phyloP scores from a whole-genome alignment of 177 flowering plant species.

The Vitis hybrid region DNA sequence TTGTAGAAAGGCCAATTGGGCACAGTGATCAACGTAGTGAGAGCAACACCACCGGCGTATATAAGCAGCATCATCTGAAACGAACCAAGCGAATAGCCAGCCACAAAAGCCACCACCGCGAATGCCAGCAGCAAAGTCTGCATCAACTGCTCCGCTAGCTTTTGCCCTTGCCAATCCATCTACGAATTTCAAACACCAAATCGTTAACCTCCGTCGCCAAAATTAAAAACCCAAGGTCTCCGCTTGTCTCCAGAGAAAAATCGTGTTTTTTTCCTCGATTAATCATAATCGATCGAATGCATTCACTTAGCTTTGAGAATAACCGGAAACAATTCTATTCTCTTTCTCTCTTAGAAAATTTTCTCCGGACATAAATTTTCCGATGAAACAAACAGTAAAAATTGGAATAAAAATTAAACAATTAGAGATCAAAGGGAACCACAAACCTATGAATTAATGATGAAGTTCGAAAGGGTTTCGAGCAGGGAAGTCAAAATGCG shows the following conservation, averaged over 20 bases:
- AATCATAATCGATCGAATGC: too few relatives aligned
- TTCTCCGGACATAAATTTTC: too few relatives aligned
- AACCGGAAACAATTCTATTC: too few relatives aligned
- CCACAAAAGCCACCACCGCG: slow-evolving; percentile 54
- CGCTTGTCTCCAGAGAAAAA: neutral
- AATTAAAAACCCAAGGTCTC: neutral
- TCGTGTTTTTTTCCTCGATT: too few relatives aligned
- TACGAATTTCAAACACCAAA: slow-evolving; percentile 11
- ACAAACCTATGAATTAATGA: too few relatives aligned
- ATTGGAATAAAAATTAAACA: too few relatives aligned
- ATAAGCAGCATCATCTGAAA: slow-evolving; percentile 68
- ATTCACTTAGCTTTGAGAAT: too few relatives aligned
- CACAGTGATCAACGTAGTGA: slow-evolving; percentile 68
- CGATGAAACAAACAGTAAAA: too few relatives aligned
- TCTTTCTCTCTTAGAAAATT: too few relatives aligned
- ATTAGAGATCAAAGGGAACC: too few relatives aligned
- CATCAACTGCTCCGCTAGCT: slow-evolving; percentile 85
- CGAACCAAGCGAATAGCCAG: slow-evolving; percentile 61
- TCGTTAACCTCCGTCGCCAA: neutral
- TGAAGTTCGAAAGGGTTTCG: too few relatives aligned
- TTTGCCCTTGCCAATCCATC: slow-evolving; percentile 99
- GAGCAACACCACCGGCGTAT: slow-evolving; percentile 70
- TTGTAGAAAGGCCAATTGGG: slow-evolving; percentile 95
- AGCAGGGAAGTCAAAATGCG: too few relatives aligned
- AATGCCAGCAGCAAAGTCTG: slow-evolving; percentile 67